A percentile compares a stretch with the other conserved stretches of the same genome.
These are phyloP conservation scores for Apostasia shenzhenica DNA, from an alignment of 106 monocot species.

Conservation along the genomic window DNA sequence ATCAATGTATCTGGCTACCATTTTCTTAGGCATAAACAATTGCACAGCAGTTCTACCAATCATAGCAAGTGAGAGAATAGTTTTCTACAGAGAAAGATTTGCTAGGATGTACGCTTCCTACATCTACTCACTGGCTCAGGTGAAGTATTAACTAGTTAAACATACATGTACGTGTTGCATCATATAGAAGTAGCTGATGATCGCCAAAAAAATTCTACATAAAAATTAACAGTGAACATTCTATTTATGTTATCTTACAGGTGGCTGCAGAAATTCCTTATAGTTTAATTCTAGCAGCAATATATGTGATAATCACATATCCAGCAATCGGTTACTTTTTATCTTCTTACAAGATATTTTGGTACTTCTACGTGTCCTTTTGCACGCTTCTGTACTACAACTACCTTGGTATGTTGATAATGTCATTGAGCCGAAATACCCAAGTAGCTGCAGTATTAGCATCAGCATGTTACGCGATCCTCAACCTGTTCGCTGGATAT, in stretches of 20 bases:
- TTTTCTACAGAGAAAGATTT: conserved; percentile 45
- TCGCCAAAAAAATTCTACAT: background rate
- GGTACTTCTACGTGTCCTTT: conserved; percentile 14
- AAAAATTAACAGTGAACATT: background rate
- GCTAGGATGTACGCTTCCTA: conserved; percentile 51
- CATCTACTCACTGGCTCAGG: conserved; percentile 2
- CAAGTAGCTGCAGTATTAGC: conserved; percentile 4
- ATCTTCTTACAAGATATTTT: conserved; percentile 15
- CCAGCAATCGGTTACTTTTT: conserved; percentile 19
- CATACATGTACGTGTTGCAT: background rate
- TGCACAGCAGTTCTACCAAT: conserved; percentile 33
- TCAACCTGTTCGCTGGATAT: conserved; percentile 18
- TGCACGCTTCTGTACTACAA: conserved; percentile 13
- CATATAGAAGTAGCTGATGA: background rate
- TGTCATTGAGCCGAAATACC: conserved; percentile 13
- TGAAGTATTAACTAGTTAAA: background rate
- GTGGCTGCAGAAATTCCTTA: conserved; percentile 10
- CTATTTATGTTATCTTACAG: background rate
- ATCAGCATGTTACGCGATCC: conserved; percentile 7
- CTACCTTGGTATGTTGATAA: conserved; percentile 24
- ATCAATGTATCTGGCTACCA: conserved; percentile 24
- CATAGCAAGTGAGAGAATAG: conserved; percentile 33
- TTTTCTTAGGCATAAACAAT: conserved; percentile 38
- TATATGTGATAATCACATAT: conserved; percentile 8
- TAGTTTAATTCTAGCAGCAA: conserved; percentile 4